Percentiles rank a stretch among this genome's conserved stretches.
phyloP scores from a whole-genome alignment of 2,329 filamentous ascomycete species.

The Colletotrichum sp. region DNA sequence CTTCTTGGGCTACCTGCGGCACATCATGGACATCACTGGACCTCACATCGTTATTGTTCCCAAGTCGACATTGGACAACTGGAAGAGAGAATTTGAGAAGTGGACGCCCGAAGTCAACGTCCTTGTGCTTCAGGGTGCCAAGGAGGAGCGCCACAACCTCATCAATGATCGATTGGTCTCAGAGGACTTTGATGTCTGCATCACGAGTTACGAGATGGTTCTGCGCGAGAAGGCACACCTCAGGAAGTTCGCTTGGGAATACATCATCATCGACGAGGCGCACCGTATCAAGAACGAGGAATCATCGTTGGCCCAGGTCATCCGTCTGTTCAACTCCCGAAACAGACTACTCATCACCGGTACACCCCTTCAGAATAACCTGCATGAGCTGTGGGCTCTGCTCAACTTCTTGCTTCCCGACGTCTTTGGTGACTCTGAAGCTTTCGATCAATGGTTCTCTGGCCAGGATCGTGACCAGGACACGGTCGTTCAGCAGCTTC shows the following conservation, averaged over 20 bases:
- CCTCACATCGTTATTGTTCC: conserved; percentile 92
- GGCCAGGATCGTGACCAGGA: conserved; percentile 90
- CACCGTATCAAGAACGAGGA: conserved; percentile 99
- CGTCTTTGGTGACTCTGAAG: conserved; percentile 95
- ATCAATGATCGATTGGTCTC: conserved; percentile 92
- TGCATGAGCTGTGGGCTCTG: conserved; percentile 96
- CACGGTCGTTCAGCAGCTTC: conserved; percentile 92
- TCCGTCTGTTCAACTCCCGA: conserved; percentile 93
- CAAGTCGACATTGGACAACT: conserved; percentile 98
- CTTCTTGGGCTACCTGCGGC: conserved; percentile 92
- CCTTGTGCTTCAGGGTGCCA: conserved; percentile 90
- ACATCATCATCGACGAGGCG: conserved; percentile 98
- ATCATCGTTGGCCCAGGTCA: conserved; percentile 94
- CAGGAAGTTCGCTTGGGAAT: conserved; percentile 99
- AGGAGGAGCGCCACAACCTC: conserved; percentile 86
- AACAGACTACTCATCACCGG: conserved; percentile 96
- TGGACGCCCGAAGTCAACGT: conserved; percentile 98
- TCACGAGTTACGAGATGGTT: conserved; percentile 99
- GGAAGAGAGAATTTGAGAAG: conserved; percentile 90
- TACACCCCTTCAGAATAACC: conserved; percentile 95
- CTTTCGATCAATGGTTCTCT: conserved; percentile 98
- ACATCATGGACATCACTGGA: conserved; percentile 86
- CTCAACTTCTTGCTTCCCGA: conserved; percentile 98
- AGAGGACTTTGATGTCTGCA: conserved; percentile 96
- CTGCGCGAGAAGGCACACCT: conserved; percentile 91